Base-by-base conservation (phyloP, 2,329 filamentous ascomycete species). In the Ceratocystis diversiconidia region DNA sequence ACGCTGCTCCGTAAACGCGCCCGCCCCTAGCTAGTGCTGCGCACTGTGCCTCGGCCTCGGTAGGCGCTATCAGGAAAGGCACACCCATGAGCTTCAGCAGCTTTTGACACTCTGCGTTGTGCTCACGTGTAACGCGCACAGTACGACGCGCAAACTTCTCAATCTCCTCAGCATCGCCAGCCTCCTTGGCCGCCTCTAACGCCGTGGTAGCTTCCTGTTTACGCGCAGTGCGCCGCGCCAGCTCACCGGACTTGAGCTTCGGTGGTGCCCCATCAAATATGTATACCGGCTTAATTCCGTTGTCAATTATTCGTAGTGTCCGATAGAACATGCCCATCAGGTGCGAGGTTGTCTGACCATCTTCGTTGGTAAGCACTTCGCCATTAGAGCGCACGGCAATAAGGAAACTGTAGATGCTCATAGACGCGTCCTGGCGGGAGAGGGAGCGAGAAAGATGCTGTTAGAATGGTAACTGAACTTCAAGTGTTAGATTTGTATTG, bases 241-340 rank as follows among this genome's bases (percentile, higher is more conserved):
- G 81, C 78, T 99, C 94, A 69, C 94, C 94, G 0, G 91, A 96
- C 78, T 99, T 99, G 74, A 99, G 86, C 75, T 96, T 97, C 0
- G 94, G 94, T 19, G 94, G 94, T 8, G 92, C 91, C 67, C 94
- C 94, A 71, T 99, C 94, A 74, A 99, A 99, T 66, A 99, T 92
- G 75, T 96, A 99, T 70, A 99, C 83, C 1, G 94, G 94, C 75
- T 99, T 99, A 79, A 99, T 97, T 66, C 94, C 94, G 72, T 96
- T 97, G 77, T 99, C 94, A 72, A 97, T 90, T 79, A 99, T 97
- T 71, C 94, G 91, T 5, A 99, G 82, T 1, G 94, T 99, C 71
- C 94, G 92, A 80, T 99, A 99, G 80, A 99, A 99, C 86, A 99
- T 92, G 73, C 94, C 94, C 92, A 99, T 97, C 17, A 99, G 79